Base-by-base conservation (phyloP, 1,139 yeast species). In the Saccharomyces hybrid region DNA sequence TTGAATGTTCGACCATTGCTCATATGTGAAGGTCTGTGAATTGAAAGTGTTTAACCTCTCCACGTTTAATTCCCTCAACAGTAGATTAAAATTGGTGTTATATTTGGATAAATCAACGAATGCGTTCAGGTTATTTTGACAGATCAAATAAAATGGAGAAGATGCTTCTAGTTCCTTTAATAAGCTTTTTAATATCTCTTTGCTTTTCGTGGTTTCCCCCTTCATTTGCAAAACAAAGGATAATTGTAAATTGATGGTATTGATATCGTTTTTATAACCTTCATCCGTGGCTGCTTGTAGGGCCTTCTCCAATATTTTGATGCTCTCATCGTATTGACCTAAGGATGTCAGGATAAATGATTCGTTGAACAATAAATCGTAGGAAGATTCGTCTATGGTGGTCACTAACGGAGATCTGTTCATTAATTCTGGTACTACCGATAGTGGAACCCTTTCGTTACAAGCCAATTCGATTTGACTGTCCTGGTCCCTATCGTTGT, bases 341-440 rank as follows among this genome's bases (percentile, higher is more conserved):
- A 54, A 52, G 7, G 64, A 57, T 7, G 62, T 51, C 9, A 61
- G 74, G 67, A 56, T 80, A 76, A 63, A 84, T 0, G 96, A 85
- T 42, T 81, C 80, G 70, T 93, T 93, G 73, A 88, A 89, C 27
- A 77, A 61, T 48, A 76, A 73, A 62, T 84, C 89, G 60, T 82
- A 82, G 0, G 83, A 76, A 14, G 50, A 41, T 13, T 47, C 48
- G 34, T 55, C 59, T 1, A 57, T 51, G n/a, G 55, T 41, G 59
- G 67, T 82, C 7, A 59, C 42, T 1, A 60, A 38, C 27, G 59
- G 53, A 3, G 47, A 49, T 1, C 34, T 48, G 2, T 47, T 38
- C 23, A 53, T 51, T 26, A 59, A 52, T 6, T 53, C 44, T 6
- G 68, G 60, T 4, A 31, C 34, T 1, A 53, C 54, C 7, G 61